Evolutionary conservation across 2,329 filamentous ascomycete species (phyloP).

Genomic region (Ceratocystis destructans): DNA sequence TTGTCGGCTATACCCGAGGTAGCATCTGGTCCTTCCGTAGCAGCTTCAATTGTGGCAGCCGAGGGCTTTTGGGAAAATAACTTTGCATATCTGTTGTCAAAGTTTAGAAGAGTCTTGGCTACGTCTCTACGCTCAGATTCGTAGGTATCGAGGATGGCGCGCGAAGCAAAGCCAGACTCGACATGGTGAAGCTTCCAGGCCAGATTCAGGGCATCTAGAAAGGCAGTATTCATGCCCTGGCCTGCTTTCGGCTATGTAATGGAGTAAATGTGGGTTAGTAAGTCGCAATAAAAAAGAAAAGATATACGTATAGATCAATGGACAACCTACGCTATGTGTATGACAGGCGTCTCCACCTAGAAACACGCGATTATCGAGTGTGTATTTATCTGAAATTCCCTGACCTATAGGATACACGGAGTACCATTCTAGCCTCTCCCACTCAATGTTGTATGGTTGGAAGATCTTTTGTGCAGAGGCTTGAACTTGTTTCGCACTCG

Average conservation of each 20-base stretch:
- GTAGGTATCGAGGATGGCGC: slow-evolving; percentile 67
- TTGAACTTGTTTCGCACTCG: slow-evolving; percentile 50
- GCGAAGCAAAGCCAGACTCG: slow-evolving; percentile 64
- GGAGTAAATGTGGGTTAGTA: slow-evolving; percentile 23
- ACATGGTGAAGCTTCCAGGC: slow-evolving; percentile 95
- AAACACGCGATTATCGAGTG: slow-evolving; percentile 55
- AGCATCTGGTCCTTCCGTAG: slow-evolving; percentile 31
- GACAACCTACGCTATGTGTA: slow-evolving; percentile 51
- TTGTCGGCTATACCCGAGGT: slow-evolving; percentile 38
- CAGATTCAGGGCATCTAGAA: slow-evolving; percentile 71
- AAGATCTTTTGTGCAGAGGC: slow-evolving; percentile 51
- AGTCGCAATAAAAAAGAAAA: slow-evolving; percentile 25
- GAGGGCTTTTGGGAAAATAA: slow-evolving; percentile 73
- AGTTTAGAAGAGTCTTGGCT: slow-evolving; percentile 70
- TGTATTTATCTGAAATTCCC: slow-evolving; percentile 55
- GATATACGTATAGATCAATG: background rate
- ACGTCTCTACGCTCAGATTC: slow-evolving; percentile 74
- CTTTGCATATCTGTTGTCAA: slow-evolving; percentile 80
- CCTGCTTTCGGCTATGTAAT: slow-evolving; percentile 53
- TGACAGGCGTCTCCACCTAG: slow-evolving; percentile 67
- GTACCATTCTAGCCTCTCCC: slow-evolving; percentile 58
- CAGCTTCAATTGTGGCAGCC: slow-evolving; percentile 57
- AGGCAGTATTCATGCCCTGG: slow-evolving; percentile 69
- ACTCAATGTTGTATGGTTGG: slow-evolving; percentile 52
- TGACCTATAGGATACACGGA: slow-evolving; percentile 67